These are phyloP conservation scores for Kwoniella botswanensis DNA, from an alignment of 768 basidiomycete species.

Conservation along the genomic window DNA sequence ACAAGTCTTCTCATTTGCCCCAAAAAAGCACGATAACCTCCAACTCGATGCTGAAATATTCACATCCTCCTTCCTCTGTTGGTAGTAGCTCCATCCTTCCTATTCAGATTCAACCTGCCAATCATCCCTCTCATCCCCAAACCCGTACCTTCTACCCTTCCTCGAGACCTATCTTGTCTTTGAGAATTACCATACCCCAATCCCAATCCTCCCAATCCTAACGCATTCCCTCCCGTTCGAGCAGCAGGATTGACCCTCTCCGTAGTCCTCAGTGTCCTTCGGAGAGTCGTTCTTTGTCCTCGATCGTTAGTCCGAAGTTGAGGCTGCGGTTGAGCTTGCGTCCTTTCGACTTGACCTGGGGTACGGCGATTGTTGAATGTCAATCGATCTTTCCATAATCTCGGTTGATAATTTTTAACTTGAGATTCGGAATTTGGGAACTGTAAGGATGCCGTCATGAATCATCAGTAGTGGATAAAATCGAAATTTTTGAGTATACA, in stretches of 20 bases:
- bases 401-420: slow-evolving; percentile 8
- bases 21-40: too few species aligned
- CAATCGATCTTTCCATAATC: slow-evolving; percentile 14
- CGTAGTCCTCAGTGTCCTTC: background rate
- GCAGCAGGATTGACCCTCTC: background rate
- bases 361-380: background rate
- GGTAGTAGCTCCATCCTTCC: too few species aligned
- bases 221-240: background rate
- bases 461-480: background rate
- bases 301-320: background rate
- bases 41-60: background rate
- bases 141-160: background rate
- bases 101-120: background rate
- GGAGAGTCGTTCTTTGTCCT: background rate
- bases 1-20: too few species aligned
- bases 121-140: background rate
- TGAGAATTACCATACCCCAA: background rate
- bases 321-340: background rate
- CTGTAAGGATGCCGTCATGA: background rate
- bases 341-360: background rate
- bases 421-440: slow-evolving; percentile 5
- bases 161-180: background rate
- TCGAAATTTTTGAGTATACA: too few species aligned
- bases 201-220: background rate
- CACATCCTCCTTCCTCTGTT: background rate